phyloP scores from a whole-genome alignment of 176 grass and related monocot species.

The Oryza coarctata region DNA sequence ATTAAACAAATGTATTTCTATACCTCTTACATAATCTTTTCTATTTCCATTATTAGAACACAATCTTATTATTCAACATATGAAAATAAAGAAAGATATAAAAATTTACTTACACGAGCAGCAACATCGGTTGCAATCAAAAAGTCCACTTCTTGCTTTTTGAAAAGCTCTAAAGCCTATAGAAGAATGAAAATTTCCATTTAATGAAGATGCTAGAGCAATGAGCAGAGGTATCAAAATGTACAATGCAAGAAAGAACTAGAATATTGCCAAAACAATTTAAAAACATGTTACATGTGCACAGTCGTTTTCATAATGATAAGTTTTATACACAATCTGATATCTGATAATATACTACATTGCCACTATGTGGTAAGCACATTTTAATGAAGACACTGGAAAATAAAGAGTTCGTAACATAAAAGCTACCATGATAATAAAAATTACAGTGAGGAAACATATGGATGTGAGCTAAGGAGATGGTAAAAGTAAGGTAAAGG shows the following conservation, averaged over 20 bases:
- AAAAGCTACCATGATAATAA: background rate
- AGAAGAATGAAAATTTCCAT: background rate
- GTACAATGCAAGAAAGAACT: background rate
- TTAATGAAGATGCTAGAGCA: background rate
- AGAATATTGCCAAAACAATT: background rate
- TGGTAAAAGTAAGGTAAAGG: background rate
- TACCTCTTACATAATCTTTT: background rate
- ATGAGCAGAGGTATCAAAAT: background rate
- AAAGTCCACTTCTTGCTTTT: slow-evolving; percentile 88
- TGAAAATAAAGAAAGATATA: background rate
- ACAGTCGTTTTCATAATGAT: background rate
- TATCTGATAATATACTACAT: background rate
- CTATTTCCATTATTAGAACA: background rate
- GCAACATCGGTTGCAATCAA: slow-evolving; percentile 97
- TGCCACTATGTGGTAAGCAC: background rate
- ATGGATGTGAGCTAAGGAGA: background rate
- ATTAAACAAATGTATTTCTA: background rate
- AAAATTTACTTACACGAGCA: slow-evolving; percentile 80
- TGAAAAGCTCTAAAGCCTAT: slow-evolving; percentile 93
- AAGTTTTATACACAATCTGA: background rate
- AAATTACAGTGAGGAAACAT: background rate
- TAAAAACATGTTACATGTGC: background rate
- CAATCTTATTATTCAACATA: slow-evolving; percentile 1
- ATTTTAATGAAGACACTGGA: background rate
- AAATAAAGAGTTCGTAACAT: background rate